Base-by-base conservation (phyloP, 2,329 filamentous ascomycete genomes). In the Stemphylium beticola region DNA sequence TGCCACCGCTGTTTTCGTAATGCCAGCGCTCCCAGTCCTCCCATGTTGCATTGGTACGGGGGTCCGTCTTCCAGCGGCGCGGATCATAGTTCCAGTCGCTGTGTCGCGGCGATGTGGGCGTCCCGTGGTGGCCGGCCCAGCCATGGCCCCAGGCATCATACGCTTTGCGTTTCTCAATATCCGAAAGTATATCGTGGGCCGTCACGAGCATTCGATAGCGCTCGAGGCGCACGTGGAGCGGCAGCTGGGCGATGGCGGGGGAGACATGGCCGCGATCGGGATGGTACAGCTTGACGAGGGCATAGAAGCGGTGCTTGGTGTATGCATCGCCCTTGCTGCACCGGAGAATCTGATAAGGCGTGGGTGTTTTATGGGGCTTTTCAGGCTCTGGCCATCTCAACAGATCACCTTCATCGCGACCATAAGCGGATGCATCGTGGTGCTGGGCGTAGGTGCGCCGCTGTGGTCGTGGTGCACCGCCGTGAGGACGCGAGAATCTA, bases 241-340 rank as follows among this genome's bases (percentile, higher is more conserved):
- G 80, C 24, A 72, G 79, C 72, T 56, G 79, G 75, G 55, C 78
- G 74, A 68, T 67, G 54, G 74, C 76, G 33, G 71, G 72, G 34
- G 65, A 53, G 37, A 63, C 46, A 36, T 74, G 71, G 52, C 70
- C 72, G 55, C 84, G 85, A 75, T 99, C 95, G 0, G 95, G 95
- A 71, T 99, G 95, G 78, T 99, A 99, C 41, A 96, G 81, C 79
- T 98, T 99, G 53, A 96, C 95, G 47, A 99, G 85, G 69, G 93
- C 85, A 76, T 96, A 95, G 82, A 92, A 99, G 55, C 86, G 86
- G 38, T 82, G 78, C 76, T 99, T 98, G 58, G 85, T 88, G 75
- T 99, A 98, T 2, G 86, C 83, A 12, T 85, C 86, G 53, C 80
- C 79, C 64, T 79, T 84, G 49, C 80, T 77, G 60, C 84, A 78